Base-by-base conservation (phyloP, 306 rosid species). In the Sechiopsis laciniata region DNA sequence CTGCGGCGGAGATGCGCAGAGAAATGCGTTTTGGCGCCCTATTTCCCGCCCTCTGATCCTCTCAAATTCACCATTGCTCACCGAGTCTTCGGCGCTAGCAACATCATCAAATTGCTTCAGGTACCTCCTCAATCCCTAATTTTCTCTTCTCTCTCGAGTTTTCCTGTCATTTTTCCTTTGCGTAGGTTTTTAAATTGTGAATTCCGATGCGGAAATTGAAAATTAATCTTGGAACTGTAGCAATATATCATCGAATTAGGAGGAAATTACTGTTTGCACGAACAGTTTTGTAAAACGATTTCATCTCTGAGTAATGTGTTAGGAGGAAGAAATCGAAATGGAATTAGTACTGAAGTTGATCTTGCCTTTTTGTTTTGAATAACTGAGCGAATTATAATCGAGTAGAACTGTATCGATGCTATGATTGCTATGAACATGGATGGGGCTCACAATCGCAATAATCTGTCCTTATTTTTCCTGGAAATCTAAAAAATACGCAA, bases 1-100 rank as follows among this genome's bases (percentile, higher is more conserved):
- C 54, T 74, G 61, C 12, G 78, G 52, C 71, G 78, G 59, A 60
- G 78, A 59, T 74, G 78, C 26, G 52, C 78, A 2, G 72, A 74
- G 51, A 74, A 61, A 46, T 74, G 78, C 54, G 78, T 74, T 11
- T 62, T 74, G 72, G 78, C 78, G 58, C 78, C 78, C 11, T 74
- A 74, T 26, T 74, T 74, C 13, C 78, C 78, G 24, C 78, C 78
- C 11, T 60, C 78, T 11, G 78, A 74, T 26, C 78, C 78, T 16
- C 26, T 64, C 17, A 74, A 74, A 9, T 74, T 74, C 61, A 74
- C 78, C 72, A 74, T 74, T 46, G 78, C 78, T 48, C 78, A 74
- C 15, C 78, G 78, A 4, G 60, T 74, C 21, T 74, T 74, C 8
- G 78, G 78, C 12, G 78, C 78, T 10, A 74, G 78, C 71, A 74